These are phyloP conservation scores for Penicillium frequentans DNA, from an alignment of 2,329 filamentous ascomycete species.

Conservation along the genomic window DNA sequence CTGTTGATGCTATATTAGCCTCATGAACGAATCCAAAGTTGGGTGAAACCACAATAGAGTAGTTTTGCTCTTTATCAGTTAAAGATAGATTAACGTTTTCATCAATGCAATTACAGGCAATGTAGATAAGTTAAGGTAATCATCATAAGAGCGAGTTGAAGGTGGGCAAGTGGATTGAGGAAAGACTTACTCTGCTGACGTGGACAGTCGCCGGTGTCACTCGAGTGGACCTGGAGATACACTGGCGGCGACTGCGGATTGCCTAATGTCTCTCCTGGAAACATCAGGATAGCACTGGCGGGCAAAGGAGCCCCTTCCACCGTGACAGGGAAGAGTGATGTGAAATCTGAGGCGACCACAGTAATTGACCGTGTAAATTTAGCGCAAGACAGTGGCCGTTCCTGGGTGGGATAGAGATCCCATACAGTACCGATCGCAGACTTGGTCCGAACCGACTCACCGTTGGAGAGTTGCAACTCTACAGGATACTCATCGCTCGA, in stretches of 20 bases:
- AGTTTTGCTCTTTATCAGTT: conserved; percentile 65
- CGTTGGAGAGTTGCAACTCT: conserved; percentile 35
- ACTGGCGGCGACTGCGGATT: conserved; percentile 48
- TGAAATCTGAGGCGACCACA: conserved; percentile 67
- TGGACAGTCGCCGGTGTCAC: conserved; percentile 91
- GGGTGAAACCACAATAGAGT: conserved; percentile 13
- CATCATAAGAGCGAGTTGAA: conserved; percentile 68
- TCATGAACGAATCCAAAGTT: conserved; percentile 16
- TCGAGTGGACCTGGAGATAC: conserved; percentile 72
- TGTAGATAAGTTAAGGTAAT: conserved; percentile 93
- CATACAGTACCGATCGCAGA: conserved; percentile 39
- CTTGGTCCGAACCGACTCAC: conserved; percentile 38
- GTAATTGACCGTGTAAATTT: conserved; percentile 63
- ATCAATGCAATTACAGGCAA: conserved; percentile 95
- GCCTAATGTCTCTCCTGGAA: conserved; percentile 34
- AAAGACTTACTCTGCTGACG: conserved; percentile 78
- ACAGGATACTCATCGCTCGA: conserved; percentile 22
- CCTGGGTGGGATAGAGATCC: conserved; percentile 32
- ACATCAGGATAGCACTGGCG: conserved; percentile 59
- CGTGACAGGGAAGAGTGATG: conserved; percentile 65
- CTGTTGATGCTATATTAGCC: conserved; percentile 46
- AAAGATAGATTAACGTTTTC: conserved; percentile 74
- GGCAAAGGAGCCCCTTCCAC: conserved; percentile 75
- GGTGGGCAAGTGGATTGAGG: conserved; percentile 9
- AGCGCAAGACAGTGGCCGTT: conserved; percentile 19